Evolutionary conservation across 2,329 filamentous ascomycete genomes (phyloP).

Genomic region (Cercospora berteroae): DNA sequence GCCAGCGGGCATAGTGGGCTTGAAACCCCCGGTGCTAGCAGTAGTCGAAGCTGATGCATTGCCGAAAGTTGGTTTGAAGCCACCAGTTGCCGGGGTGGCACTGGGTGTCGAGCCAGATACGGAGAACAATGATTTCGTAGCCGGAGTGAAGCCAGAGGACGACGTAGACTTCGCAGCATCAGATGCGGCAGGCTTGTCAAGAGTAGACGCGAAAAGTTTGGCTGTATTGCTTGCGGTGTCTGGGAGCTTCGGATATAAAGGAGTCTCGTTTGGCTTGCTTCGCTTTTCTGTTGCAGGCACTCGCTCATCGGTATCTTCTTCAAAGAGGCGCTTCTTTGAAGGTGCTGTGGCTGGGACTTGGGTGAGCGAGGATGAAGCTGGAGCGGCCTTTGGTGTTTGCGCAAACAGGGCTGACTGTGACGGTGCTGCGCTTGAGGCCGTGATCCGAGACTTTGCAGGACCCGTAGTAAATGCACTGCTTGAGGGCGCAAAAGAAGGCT

Average conservation of each 20-base stretch:
- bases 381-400: constrained; percentile 25
- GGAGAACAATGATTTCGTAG: constrained; percentile 23
- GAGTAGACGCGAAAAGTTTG: constrained; percentile 34
- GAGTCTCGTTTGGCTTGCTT: constrained; percentile 29
- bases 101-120: constrained; percentile 9
- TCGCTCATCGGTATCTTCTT: constrained; percentile 23
- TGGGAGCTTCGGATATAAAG: constrained; percentile 34
- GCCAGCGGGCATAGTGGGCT: constrained; percentile 38
- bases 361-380: constrained; percentile 20
- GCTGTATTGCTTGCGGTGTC: constrained; percentile 34
- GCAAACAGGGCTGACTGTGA: constrained; percentile 11
- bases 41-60: not conserved
- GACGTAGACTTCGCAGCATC: constrained; percentile 8
- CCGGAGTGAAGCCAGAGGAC: constrained; percentile 22
- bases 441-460: not conserved
- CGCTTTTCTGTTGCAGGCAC: constrained; percentile 36
- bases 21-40: constrained; percentile 33
- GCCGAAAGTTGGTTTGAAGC: constrained; percentile 42
- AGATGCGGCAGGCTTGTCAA: constrained; percentile 28
- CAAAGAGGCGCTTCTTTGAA: constrained; percentile 30
- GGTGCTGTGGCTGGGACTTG: constrained; percentile 33
- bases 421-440: not conserved
- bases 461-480: not conserved
- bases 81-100: constrained; percentile 25
- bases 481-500: not conserved